Evolutionary conservation across 2,329 filamentous ascomycete genomes (phyloP), one percentile per base, ranked within the genome.

Genomic region (Ascochyta viciae-villosae): DNA sequence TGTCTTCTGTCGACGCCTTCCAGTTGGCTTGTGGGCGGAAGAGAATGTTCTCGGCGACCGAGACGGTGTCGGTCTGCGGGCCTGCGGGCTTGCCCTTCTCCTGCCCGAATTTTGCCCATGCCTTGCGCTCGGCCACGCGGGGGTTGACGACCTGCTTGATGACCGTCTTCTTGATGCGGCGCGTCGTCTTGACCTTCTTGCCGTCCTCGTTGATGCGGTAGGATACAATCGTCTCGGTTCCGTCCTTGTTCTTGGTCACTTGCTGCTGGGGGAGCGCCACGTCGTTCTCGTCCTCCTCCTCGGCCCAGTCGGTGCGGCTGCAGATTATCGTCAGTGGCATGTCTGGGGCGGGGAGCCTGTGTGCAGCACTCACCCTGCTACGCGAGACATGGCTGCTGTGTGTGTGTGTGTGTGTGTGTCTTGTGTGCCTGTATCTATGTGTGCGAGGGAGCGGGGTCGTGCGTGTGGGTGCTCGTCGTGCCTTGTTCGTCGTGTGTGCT

Each of bases 171-270:
- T 93, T 92, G 81, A 98, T 94, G 71, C 93, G 91, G 76, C 95
- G 93, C 59, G 93, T 98, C 62, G 92, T 95, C 85, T 98, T 98
- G 74, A 98, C 90, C 80, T 96, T 96, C 78, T 96, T 93, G 79
- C 91, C 91, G 62, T 94, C 86, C 67, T 99, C 95, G 82, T 96
- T 94, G 82, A 92, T 87, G 71, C 88, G 86, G 83, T 91, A 96
- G 62, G 90, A 91, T 74, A 96, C 89, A 69, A 95, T 90, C 42
- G 96, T 99, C 82, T 97, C 96, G 71, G 92, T 96, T 76, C 96
- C 95, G 78, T 99, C 95, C 82, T 97, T 96, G 87, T 99, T 98
- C 77, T 89, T 89, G 77, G 92, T 94, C 69, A 94, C 90, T 81
- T 95, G 89, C 67, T 91, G 88, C 67, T 90, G 85, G 58, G 95